A percentile compares a stretch with the other conserved stretches of the same genome.
phyloP scores from a whole-genome alignment of 1,139 yeast species.

The Saccharomyces hybrid region DNA sequence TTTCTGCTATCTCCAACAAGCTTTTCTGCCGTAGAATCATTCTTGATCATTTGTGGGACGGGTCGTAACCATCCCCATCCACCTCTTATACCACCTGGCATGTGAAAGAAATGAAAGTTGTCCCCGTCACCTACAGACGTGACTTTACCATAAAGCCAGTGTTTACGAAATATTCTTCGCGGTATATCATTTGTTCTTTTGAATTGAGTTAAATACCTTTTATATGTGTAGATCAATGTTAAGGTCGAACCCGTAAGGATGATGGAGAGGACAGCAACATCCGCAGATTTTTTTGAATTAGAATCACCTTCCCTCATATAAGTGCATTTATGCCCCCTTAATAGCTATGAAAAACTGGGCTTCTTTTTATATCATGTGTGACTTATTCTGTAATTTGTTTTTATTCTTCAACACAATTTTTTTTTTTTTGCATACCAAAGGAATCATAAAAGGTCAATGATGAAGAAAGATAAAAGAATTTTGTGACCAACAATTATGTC shows the following conservation, averaged over 20 bases:
- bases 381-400: background rate
- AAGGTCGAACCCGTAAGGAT: slow-evolving; percentile 31
- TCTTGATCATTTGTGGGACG: slow-evolving; percentile 34
- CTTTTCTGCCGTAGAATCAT: slow-evolving; percentile 3
- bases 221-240: slow-evolving; percentile 34
- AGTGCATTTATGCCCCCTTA: slow-evolving; percentile 1
- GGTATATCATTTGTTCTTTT: slow-evolving; percentile 39
- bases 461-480: background rate
- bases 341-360: background rate
- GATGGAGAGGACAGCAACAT: slow-evolving; percentile 26
- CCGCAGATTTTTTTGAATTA: slow-evolving; percentile 3
- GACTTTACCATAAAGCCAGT: slow-evolving; percentile 65
- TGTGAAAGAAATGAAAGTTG: slow-evolving; percentile 82
- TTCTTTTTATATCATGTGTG: background rate
- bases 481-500: background rate
- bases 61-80: slow-evolving; percentile 93
- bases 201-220: slow-evolving; percentile 34
- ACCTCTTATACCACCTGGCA: slow-evolving; percentile 79
- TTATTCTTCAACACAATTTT: background rate
- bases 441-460: background rate
- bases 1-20: background rate
- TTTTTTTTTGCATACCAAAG: background rate
- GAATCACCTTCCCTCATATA: slow-evolving; percentile 1
- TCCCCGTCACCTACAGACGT: slow-evolving; percentile 97
- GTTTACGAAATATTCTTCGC: slow-evolving; percentile 31